Base-by-base conservation (phyloP, 169 alveolate species). In the Eimeria necatrix region DNA sequence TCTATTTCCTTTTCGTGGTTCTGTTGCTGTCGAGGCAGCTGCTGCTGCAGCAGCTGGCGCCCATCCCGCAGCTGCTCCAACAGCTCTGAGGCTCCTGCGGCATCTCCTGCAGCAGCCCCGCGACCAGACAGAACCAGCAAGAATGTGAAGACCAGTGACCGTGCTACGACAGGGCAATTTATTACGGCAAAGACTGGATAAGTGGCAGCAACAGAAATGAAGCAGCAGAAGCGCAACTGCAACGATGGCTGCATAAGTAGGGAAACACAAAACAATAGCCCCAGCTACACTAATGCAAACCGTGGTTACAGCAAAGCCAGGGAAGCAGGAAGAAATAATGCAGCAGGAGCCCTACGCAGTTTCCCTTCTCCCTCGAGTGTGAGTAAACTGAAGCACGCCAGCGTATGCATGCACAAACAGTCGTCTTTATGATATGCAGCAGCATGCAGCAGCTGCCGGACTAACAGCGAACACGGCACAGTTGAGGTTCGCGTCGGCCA, bases 31-130 rank as follows among this genome's bases (percentile, higher is more conserved):
- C 20, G 89, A 64, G 18, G 59, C 61, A 74, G 61, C 59, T 80
- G 89, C 89, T 80, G 89, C 89, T 80, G 89, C 89, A 48, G 89
- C 89, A 20, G 51, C 89, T 80, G n/a, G 49, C 89, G 16, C 48
- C 32, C 60, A 20, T 22, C 20, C 49, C 24, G 68, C 16, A 48
- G 41, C 89, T 80, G 89, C 89, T 32, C 70, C 89, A 80, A 68
- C 89, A 80, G 70, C 71, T 49, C 89, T 16, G 70, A 10, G 12
- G 89, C 24, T 80, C 12, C 89, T 52, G 71, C 89, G n/a, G 78
- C 32, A 14, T 48, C 89, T 4, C 89, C 89, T 80, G 89, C 48
- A 80, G 89, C 89, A 80, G 89, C 78, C 12, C 1, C n/a, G 20
- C 22, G 22, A 2, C 12, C 68, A 2, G 20, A 18, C 68, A 56